Base-by-base conservation (phyloP, 2,329 filamentous ascomycete genomes). In the Aureobasidium vineae region DNA sequence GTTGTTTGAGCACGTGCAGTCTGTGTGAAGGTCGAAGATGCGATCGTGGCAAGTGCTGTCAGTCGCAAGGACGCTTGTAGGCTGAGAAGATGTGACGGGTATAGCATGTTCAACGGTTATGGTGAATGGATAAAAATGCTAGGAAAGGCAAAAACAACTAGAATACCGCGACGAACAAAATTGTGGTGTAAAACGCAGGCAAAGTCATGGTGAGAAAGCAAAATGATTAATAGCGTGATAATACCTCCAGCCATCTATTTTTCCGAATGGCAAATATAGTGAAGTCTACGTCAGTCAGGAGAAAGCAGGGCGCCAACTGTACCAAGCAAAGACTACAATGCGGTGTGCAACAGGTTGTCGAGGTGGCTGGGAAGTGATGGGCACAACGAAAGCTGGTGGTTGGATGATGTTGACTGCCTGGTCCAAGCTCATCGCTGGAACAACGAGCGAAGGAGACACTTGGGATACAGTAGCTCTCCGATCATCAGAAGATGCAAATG, bases 1-100 rank as follows among this genome's bases (percentile, higher is more conserved):
- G 79, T 86, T 65, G 84, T 86, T 71, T 86, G 84, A 50, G 81
- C 81, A 23, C 73, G 61, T 10, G 77, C 72, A 38, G 79, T 77
- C 43, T 73, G 71, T 59, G 77, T 71, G 69, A 81, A 75, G 66
- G 79, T 69, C 23, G 76, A 68, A 11, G 67, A 67, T 38, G 77
- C 74, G 59, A 77, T 73, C 36, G 78, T 75, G 49, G 78, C 77
- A 41, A 81, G 71, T 33, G 76, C 75, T 57, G 75, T 75, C 66
- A 80, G 65, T 45, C 75, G 73, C n/a, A 74, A 66, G 31, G 75
- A 64, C 28, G 65, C 33, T 28, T 59, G 57, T 15, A 64, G 31
- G 26, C 43, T 53, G 38, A 40, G 21, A 15, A 64, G 11, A 10
- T 59, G 43, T 57, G 66, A 49, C 7, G 57, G n/a, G 26, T 38